Evolutionary conservation across 768 basidiomycete genomes (phyloP).

Genomic region (Botryobasidium botryosum): DNA sequence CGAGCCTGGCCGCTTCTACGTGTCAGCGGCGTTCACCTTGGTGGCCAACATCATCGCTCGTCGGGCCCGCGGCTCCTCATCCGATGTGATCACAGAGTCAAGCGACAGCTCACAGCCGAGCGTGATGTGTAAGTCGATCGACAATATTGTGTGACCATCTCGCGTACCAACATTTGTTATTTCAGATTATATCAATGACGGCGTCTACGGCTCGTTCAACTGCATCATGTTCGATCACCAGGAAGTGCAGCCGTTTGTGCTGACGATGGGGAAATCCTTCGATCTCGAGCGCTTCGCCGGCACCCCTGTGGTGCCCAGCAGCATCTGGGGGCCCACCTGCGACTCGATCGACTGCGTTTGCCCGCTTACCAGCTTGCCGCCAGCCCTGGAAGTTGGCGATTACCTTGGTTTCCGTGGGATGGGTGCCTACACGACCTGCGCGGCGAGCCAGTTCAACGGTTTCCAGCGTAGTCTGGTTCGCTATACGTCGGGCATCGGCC

Average conservation of each 20-base stretch:
- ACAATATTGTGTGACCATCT: not conserved
- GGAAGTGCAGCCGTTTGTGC: slow-evolving; percentile 55
- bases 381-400: slow-evolving; percentile 70
- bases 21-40: slow-evolving; percentile 79
- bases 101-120: slow-evolving; percentile 25
- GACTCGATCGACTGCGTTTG: slow-evolving; percentile 93
- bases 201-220: slow-evolving; percentile 94
- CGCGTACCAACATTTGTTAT: not conserved
- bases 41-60: slow-evolving; percentile 90
- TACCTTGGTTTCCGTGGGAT: slow-evolving; percentile 97
- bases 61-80: slow-evolving; percentile 26
- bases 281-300: not conserved
- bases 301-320: slow-evolving; percentile 17
- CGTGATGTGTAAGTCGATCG: slow-evolving; percentile 71
- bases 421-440: slow-evolving; percentile 98
- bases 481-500: slow-evolving; percentile 51
- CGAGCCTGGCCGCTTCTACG: slow-evolving; percentile 91
- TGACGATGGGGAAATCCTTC: slow-evolving; percentile 22
- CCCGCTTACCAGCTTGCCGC: slow-evolving; percentile 42
- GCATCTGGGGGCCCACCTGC: slow-evolving; percentile 97
- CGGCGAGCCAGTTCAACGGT: slow-evolving; percentile 90
- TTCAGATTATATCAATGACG: slow-evolving; percentile 97
- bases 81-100: too few relatives aligned
- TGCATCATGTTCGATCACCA: slow-evolving; percentile 98
- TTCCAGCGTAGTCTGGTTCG: slow-evolving; percentile 66